phyloP scores from a whole-genome alignment of 371 early-diverging fungal species.

The Haplosporangium sp. region DNA sequence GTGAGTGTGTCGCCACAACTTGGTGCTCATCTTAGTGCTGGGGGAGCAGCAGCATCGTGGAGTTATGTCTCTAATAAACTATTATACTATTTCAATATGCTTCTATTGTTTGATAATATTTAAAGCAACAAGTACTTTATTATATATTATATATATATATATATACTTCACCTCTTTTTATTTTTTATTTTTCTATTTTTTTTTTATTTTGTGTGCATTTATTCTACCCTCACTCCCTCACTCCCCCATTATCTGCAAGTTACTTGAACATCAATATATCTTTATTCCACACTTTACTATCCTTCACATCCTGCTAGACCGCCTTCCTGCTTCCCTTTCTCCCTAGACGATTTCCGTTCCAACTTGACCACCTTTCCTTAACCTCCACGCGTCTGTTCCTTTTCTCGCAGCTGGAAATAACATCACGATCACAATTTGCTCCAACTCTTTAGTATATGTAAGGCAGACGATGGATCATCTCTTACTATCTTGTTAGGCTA shows the following conservation, averaged over 20 bases:
- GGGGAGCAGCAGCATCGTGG: background rate
- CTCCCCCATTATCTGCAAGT: constrained; percentile 1
- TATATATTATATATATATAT: background rate
- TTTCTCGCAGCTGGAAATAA: constrained; percentile 8
- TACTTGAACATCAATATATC: background rate
- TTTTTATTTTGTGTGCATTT: constrained; percentile 4
- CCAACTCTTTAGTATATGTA: constrained; percentile 28
- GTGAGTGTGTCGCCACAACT: background rate
- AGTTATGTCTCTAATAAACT: background rate
- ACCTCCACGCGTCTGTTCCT: constrained; percentile 16
- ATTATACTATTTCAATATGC: background rate
- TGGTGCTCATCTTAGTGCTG: background rate
- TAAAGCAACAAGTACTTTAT: background rate
- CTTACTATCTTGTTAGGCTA: background rate
- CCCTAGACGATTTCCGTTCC: constrained; percentile 29
- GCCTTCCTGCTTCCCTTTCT: constrained; percentile 49
- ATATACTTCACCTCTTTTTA: background rate
- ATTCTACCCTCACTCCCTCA: background rate
- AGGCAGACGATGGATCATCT: constrained; percentile 8
- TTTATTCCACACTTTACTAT: constrained; percentile 16
- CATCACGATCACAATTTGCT: constrained; percentile 39
- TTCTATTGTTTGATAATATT: constrained; percentile 1
- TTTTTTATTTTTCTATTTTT: background rate
- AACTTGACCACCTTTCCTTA: constrained; percentile 11
- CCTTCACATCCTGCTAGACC: constrained; percentile 9